Conservation (phyloP, 1,139 yeast species). For the Yamadazyma trypodendri region DNA sequence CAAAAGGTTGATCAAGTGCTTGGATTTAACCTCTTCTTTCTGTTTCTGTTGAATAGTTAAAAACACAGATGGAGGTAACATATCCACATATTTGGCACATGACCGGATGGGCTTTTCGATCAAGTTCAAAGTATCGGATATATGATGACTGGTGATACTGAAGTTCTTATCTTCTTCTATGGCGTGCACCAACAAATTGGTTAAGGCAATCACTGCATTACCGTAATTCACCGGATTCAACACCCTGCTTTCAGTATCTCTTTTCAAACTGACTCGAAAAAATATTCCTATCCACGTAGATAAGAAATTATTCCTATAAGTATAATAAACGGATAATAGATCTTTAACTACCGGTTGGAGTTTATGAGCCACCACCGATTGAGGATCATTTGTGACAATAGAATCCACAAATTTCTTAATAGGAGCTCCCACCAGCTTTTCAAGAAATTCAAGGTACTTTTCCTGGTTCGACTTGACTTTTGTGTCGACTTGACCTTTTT, state of each 20-base stretch:
- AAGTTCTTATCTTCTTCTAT: constrained; percentile 62
- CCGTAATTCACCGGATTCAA: constrained; percentile 60
- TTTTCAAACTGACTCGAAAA: constrained; percentile 46
- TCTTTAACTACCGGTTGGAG: constrained; percentile 10
- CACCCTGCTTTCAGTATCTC: constrained; percentile 61
- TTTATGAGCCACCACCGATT: constrained; percentile 4
- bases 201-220: constrained; percentile 60
- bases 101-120: constrained; percentile 58
- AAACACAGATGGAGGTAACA: constrained; percentile 46
- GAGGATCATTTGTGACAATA: constrained; percentile 1
- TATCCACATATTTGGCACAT: constrained; percentile 36
- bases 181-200: constrained; percentile 59
- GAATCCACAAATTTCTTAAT: constrained; percentile 4
- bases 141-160: constrained; percentile 47
- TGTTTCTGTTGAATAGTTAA: constrained; percentile 29
- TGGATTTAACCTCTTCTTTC: constrained; percentile 20
- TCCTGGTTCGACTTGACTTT: constrained; percentile 6
- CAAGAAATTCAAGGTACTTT: constrained; percentile 9
- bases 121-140: constrained; percentile 57
- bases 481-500: constrained; percentile 2
- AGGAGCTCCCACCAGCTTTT: constrained; percentile 8
- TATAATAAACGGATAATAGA: constrained; percentile 8
- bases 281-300: constrained; percentile 42
- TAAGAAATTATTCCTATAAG: constrained; percentile 20
- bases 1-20: constrained; percentile 49